Evolutionary conservation across 305 asterid genomes (phyloP), one percentile per base, ranked within the genome.

Genomic region (Plantago coronopus): DNA sequence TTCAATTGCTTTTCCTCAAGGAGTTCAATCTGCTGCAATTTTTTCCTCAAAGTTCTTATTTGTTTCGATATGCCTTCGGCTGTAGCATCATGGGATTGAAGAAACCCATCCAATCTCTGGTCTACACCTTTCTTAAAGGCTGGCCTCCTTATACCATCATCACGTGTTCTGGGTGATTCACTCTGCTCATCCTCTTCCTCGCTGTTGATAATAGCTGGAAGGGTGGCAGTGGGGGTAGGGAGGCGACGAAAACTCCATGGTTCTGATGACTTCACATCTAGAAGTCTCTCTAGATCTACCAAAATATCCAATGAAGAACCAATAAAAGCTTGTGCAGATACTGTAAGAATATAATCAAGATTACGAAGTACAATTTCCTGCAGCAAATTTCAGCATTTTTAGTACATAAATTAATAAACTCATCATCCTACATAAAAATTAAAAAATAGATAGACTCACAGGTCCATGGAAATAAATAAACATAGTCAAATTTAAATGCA

Each of bases 11-110:
- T 93, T 44, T 79, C 94, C 78, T 93, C 97, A 19, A 89, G 95
- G 74, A 93, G 80, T 79, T 87, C 95, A 73, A 93, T 85, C 83
- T 89, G 99, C 76, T 93, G 99, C 83, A 93, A 69, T 81, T 93
- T 93, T 76, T 93, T 93, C 81, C 85, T 83, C 68, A 87, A 69
- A 65, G 90, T 88, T 68, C 97, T 80, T 63, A 93, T 76, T 70
- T 82, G 85, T 69, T 87, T 93, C 72, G 77, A 65, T 67, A 77
- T 67, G 19, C 68, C 83, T 54, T 84, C 88, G 53, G 71, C 74
- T 14, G 62, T 83, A 51, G 62, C 76, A 66, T 81, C 88, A 66
- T 74, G 69, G 51, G 82, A 59, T 69, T 79, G 84, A 45, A 89
- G 75, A 81, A 87, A 89, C 70, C 87, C 78, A 42, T 89, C 94